phyloP scores from a whole-genome alignment of 2,329 filamentous ascomycete genomes.

The Didymellaceae sp. region DNA sequence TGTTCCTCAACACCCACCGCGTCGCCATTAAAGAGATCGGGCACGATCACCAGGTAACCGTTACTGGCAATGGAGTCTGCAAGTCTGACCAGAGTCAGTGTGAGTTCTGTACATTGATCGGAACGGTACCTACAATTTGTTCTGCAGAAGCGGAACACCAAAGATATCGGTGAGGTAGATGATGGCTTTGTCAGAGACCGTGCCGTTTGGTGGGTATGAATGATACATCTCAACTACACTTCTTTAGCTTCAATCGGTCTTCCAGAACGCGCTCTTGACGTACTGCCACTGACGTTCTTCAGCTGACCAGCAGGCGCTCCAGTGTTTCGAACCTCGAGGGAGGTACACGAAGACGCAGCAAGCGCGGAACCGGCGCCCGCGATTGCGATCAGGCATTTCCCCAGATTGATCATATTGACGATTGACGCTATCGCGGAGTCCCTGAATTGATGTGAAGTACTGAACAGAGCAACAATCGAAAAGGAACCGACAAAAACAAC shows the following conservation, averaged over 20 bases:
- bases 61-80: conserved; percentile 44
- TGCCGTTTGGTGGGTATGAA: conserved; percentile 25
- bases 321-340: conserved; percentile 19
- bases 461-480: not conserved
- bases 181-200: conserved; percentile 33
- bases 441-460: not conserved
- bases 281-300: conserved; percentile 36
- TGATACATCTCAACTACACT: conserved; percentile 28
- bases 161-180: conserved; percentile 48
- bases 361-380: conserved; percentile 4
- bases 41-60: conserved; percentile 44
- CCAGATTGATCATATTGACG: conserved; percentile 9
- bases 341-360: conserved; percentile 14
- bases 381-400: conserved; percentile 4
- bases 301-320: conserved; percentile 26
- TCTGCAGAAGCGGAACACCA: conserved; percentile 42
- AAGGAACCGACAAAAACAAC: not conserved
- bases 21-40: conserved; percentile 46
- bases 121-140: conserved; percentile 30
- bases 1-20: conserved; percentile 38
- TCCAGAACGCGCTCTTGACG: not conserved
- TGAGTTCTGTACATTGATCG: too few species aligned
- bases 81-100: conserved; percentile 23
- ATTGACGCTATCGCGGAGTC: not conserved
- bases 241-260: not conserved